phyloP scores from a whole-genome alignment of 1,284 basidiomycete genomes.

The Earliella scabrosa region DNA sequence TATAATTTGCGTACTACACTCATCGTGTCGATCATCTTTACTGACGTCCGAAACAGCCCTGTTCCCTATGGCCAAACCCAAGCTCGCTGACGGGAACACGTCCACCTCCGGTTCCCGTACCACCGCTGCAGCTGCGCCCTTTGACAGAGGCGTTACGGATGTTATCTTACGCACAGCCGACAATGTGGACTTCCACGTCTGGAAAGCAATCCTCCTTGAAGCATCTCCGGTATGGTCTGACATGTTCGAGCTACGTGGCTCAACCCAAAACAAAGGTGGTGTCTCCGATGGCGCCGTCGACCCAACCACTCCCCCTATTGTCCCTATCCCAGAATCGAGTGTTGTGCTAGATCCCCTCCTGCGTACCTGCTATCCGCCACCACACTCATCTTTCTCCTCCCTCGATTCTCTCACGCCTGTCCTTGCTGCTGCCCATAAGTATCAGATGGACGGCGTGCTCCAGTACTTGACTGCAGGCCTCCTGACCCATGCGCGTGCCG shows the following conservation, averaged over 20 bases:
- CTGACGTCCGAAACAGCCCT: too few relatives aligned
- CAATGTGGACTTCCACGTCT: constrained; percentile 11
- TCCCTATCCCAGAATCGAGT: constrained; percentile 19
- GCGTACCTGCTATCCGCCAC: constrained; percentile 20
- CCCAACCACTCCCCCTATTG: background rate
- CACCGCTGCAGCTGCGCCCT: background rate
- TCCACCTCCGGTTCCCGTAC: too few relatives aligned
- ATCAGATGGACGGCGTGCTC: constrained; percentile 21
- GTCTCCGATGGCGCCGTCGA: too few relatives aligned
- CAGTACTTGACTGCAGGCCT: background rate
- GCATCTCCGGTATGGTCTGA: constrained; percentile 38
- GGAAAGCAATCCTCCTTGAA: constrained; percentile 7
- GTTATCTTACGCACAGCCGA: constrained; percentile 33
- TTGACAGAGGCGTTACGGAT: constrained; percentile 17
- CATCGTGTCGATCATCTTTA: too few relatives aligned
- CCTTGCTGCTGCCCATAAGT: constrained; percentile 24
- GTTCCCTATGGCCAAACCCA: too few relatives aligned
- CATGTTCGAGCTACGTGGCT: constrained; percentile 34
- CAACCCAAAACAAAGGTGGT: background rate
- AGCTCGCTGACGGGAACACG: too few relatives aligned
- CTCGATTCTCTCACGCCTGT: constrained; percentile 14
- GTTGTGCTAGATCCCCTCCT: constrained; percentile 18
- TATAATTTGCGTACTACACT: too few relatives aligned
- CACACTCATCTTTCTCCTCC: constrained; percentile 3
- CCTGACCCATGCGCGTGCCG: constrained; percentile 1